These are phyloP conservation scores for Micromonas pusilla DNA, from an alignment of 139 green algal species.

Conservation along the genomic window DNA sequence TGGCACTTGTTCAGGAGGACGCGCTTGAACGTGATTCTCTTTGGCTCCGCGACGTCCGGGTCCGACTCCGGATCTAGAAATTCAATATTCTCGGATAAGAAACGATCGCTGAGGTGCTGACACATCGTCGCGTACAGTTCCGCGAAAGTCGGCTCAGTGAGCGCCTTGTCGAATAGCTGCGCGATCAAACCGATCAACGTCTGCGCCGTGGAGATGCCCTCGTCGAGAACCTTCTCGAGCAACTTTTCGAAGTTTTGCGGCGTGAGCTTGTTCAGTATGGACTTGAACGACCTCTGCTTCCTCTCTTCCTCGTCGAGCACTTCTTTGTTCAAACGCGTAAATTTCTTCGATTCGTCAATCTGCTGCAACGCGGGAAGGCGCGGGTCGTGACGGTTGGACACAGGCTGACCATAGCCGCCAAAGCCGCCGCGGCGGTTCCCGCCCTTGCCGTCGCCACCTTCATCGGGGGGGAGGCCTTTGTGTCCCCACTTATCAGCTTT, in stretches of 20 bases:
- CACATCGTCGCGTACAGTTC: slow-evolving; percentile 89
- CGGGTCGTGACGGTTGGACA: not conserved
- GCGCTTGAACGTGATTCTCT: slow-evolving; percentile 75
- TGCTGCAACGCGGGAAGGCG: slow-evolving; percentile 38
- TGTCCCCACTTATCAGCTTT: not conserved
- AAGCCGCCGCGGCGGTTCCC: slow-evolving; percentile 1
- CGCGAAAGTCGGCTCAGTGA: slow-evolving; percentile 89
- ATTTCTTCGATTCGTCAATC: slow-evolving; percentile 37
- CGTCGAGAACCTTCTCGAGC: slow-evolving; percentile 64
- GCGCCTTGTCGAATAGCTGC: slow-evolving; percentile 95
- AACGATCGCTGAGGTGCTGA: slow-evolving; percentile 29
- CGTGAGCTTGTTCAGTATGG: slow-evolving; percentile 97
- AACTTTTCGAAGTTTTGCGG: slow-evolving; percentile 93
- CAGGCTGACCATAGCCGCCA: not conserved
- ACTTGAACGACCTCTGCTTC: slow-evolving; percentile 82
- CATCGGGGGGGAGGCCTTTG: not conserved
- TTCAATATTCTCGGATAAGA: slow-evolving; percentile 1
- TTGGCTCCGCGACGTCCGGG: slow-evolving; percentile 39
- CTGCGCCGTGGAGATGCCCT: slow-evolving; percentile 64
- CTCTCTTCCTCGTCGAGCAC: slow-evolving; percentile 73
- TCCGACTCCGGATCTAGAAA: slow-evolving; percentile 30
- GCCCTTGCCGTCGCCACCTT: not conserved
- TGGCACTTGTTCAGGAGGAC: slow-evolving; percentile 98
- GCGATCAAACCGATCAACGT: slow-evolving; percentile 78
- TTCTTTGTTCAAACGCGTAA: not conserved